Conservation (phyloP, 345 rosid species). For the Hibiscus mutabilis region DNA sequence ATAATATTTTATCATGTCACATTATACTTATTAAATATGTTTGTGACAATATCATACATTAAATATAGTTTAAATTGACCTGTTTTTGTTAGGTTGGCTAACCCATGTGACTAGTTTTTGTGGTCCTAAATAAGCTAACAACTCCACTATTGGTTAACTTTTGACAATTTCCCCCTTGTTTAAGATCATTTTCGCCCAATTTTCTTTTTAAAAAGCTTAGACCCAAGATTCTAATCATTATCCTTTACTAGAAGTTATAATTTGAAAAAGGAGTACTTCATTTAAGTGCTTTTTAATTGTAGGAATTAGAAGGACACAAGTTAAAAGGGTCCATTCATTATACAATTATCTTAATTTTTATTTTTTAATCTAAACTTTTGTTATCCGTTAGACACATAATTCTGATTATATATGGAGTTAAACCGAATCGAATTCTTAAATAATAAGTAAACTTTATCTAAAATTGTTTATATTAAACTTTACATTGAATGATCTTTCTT, state of each 20-base stretch:
- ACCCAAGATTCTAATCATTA: not conserved
- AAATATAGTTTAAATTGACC: not conserved
- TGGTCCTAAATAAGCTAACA: not conserved
- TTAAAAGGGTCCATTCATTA: not conserved
- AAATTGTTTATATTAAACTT: not conserved
- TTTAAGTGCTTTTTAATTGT: not conserved
- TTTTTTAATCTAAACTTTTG: too few species aligned
- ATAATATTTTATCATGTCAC: too few species aligned
- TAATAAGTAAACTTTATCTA: too few species aligned
- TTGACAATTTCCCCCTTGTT: conserved; percentile 17
- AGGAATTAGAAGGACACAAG: not conserved
- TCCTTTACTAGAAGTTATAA: not conserved
- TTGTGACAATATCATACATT: too few species aligned
- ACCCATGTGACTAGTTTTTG: conserved; percentile 12
- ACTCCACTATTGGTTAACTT: conserved; percentile 26
- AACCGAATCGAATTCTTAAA: too few species aligned
- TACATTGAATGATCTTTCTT: not conserved
- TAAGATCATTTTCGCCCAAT: not conserved
- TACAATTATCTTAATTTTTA: not conserved
- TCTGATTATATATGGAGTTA: too few species aligned
- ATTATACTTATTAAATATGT: too few species aligned
- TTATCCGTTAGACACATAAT: too few species aligned
- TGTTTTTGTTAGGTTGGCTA: not conserved
- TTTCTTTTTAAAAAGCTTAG: not conserved
- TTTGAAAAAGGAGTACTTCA: not conserved